phyloP scores from a whole-genome alignment of 176 grass and related monocot genomes.

The Ensete glaucum region DNA sequence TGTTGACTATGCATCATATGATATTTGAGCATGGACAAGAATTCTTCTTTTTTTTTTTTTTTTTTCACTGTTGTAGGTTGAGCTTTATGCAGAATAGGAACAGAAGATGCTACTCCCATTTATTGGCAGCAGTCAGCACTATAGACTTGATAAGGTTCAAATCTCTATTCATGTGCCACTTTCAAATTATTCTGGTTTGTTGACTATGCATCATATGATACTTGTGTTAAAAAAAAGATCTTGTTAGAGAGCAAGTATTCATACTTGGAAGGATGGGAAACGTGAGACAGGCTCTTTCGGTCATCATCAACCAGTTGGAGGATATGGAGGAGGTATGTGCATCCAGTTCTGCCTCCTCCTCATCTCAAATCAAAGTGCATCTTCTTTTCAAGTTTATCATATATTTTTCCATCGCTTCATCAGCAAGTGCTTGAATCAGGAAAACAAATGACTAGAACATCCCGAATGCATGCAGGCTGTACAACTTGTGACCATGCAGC shows the following conservation, averaged over 20 bases:
- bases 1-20: no score
- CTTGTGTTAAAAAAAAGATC: slow-evolving; percentile 53
- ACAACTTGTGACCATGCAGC: slow-evolving; percentile 84
- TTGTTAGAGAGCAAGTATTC: slow-evolving; percentile 77
- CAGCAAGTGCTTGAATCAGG: background rate
- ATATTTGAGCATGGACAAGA: no score
- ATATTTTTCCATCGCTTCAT: slow-evolving; percentile 13
- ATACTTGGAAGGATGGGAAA: slow-evolving; percentile 97
- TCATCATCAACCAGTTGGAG: slow-evolving; percentile 90
- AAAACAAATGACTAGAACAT: background rate
- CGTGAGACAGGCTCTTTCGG: slow-evolving; percentile 81
- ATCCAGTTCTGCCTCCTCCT: background rate
- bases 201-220: slow-evolving; percentile 44
- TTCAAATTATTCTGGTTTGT: background rate
- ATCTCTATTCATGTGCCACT: background rate
- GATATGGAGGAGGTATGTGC: slow-evolving; percentile 69
- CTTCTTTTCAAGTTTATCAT: background rate
- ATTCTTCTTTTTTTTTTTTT: no score
- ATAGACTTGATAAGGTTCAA: slow-evolving; percentile 76
- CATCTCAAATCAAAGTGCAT: slow-evolving; percentile 2
- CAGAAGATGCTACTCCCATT: slow-evolving; percentile 76
- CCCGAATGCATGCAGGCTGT: slow-evolving; percentile 51
- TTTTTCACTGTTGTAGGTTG: slow-evolving; percentile 65
- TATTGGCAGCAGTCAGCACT: slow-evolving; percentile 87
- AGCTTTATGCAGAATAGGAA: slow-evolving; percentile 93